Conservation (phyloP, 2,329 filamentous ascomycete genomes). For the Phaeosphaeriaceae sp. region DNA sequence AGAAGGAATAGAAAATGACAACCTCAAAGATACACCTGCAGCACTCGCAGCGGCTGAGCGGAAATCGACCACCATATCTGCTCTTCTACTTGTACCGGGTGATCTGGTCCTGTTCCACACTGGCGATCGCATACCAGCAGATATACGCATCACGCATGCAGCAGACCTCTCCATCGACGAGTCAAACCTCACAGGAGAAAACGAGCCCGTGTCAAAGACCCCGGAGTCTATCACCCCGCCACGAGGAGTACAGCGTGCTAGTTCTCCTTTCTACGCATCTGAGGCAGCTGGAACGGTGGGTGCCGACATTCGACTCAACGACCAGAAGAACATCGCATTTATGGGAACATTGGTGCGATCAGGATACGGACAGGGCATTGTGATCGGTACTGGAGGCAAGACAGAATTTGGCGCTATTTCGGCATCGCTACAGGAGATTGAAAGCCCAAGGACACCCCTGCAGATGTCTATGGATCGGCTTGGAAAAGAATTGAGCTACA, state of each 20-base stretch:
- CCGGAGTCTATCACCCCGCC: conserved; percentile 64
- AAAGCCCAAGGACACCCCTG: conserved; percentile 90
- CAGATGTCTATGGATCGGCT: conserved; percentile 98
- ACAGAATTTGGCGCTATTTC: conserved; percentile 98
- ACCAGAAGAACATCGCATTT: conserved; percentile 90
- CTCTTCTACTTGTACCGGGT: conserved; percentile 85
- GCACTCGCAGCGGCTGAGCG: conserved; percentile 72
- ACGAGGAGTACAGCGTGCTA: conserved; percentile 51
- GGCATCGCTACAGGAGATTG: conserved; percentile 90
- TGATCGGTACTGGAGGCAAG: conserved; percentile 92
- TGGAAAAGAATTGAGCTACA: conserved; percentile 93
- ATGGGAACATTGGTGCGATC: conserved; percentile 98
- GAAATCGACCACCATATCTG: conserved; percentile 83
- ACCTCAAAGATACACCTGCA: conserved; percentile 60
- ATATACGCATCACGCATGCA: conserved; percentile 90
- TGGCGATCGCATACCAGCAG: conserved; percentile 93
- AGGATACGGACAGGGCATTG: conserved; percentile 92
- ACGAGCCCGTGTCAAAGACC: conserved; percentile 85
- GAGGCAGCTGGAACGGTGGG: conserved; percentile 66
- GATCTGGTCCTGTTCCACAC: conserved; percentile 94
- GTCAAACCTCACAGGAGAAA: conserved; percentile 96
- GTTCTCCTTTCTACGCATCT: conserved; percentile 65
- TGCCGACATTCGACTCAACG: conserved; percentile 72
- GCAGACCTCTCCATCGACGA: conserved; percentile 93
- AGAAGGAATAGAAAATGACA: conserved; percentile 55